These are phyloP conservation scores for Echium plantagineum DNA, from an alignment of 257 asterid species.

Conservation along the genomic window DNA sequence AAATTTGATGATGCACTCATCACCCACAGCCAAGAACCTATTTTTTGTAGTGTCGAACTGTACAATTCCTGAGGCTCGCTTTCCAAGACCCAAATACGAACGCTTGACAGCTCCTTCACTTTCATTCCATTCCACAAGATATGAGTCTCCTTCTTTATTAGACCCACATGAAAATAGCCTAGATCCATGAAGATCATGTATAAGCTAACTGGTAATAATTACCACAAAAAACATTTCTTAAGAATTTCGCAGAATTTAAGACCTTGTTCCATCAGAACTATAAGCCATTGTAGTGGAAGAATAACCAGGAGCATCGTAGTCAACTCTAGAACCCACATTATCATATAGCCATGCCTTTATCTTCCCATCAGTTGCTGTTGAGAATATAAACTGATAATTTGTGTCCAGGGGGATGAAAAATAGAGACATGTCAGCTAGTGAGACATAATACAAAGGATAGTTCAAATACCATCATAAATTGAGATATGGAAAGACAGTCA, in stretches of 20 bases:
- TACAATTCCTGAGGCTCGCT: slow-evolving; percentile 42
- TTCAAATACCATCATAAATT: not conserved
- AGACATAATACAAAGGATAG: not conserved
- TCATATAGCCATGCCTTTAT: slow-evolving; percentile 74
- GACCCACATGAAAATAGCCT: slow-evolving; percentile 67
- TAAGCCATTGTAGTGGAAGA: slow-evolving; percentile 59
- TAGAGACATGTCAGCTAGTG: slow-evolving; percentile 9
- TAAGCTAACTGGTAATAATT: not conserved
- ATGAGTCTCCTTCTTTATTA: slow-evolving; percentile 55
- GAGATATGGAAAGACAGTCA: not conserved
- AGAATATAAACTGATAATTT: slow-evolving; percentile 40
- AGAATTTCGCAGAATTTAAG: slow-evolving; percentile 1
- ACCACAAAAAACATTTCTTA: not conserved
- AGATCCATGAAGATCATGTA: slow-evolving; percentile 4
- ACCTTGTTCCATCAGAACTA: slow-evolving; percentile 61
- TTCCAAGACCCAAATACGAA: slow-evolving; percentile 44
- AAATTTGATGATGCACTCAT: slow-evolving; percentile 44
- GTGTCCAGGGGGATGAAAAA: not conserved
- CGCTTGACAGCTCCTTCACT: slow-evolving; percentile 69
- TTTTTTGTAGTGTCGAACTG: slow-evolving; percentile 57
- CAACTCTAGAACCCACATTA: slow-evolving; percentile 47
- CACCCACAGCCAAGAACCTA: slow-evolving; percentile 51
- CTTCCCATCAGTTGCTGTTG: slow-evolving; percentile 59
- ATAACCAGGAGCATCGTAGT: slow-evolving; percentile 63
- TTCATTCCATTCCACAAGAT: slow-evolving; percentile 62